Evolutionary conservation across 768 basidiomycete genomes (phyloP).

Genomic region (Tylopilus sp.): DNA sequence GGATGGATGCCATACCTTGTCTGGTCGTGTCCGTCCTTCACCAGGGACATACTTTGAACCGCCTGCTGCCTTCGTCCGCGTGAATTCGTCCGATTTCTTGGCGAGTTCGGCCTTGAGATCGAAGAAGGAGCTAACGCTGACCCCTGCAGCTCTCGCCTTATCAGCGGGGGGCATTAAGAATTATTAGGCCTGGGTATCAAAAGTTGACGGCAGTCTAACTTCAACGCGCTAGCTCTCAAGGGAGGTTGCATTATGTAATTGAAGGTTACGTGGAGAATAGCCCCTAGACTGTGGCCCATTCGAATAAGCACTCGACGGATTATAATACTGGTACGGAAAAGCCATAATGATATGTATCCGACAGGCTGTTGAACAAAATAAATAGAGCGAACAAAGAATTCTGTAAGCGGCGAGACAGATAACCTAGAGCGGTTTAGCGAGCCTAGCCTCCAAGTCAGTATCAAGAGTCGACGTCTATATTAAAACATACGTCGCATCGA

Average conservation of each 20-base stretch:
- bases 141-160: slow-evolving; percentile 62
- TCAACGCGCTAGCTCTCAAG: too few species aligned
- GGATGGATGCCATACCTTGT: slow-evolving; percentile 52
- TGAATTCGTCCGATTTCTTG: slow-evolving; percentile 53
- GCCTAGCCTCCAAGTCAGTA: slow-evolving; percentile 8
- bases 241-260: neutral
- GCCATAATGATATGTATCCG: neutral
- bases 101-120: slow-evolving; percentile 66
- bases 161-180: slow-evolving; percentile 43
- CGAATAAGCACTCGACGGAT: neutral
- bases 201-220: neutral
- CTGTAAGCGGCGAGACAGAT: slow-evolving; percentile 39
- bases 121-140: slow-evolving; percentile 75
- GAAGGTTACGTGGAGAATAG: slow-evolving; percentile 9
- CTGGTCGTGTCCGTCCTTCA: slow-evolving; percentile 55
- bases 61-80: slow-evolving; percentile 62
- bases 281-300: too few species aligned
- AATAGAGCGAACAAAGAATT: slow-evolving; percentile 38
- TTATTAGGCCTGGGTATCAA: slow-evolving; percentile 6
- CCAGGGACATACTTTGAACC: slow-evolving; percentile 49
- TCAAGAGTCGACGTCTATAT: neutral
- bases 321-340: neutral
- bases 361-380: neutral
- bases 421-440: slow-evolving; percentile 82
- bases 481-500: slow-evolving; percentile 89